phyloP scores from a whole-genome alignment of 768 basidiomycete genomes.

The Chlorophyllum brunneum region DNA sequence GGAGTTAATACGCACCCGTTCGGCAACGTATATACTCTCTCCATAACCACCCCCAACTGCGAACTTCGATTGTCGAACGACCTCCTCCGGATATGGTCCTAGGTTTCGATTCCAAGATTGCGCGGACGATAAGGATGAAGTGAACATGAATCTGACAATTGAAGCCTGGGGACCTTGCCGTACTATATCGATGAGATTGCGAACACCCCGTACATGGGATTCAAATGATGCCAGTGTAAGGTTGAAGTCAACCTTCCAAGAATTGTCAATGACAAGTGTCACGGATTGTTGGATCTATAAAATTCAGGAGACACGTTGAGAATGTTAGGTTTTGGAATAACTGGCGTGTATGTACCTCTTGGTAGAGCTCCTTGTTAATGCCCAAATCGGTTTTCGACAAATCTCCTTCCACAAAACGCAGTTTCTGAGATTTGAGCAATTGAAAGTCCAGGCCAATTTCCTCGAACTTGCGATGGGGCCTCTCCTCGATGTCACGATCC shows the following conservation, averaged over 20 bases:
- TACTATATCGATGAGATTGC: conserved; percentile 41
- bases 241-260: conserved; percentile 45
- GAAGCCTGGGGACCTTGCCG: conserved; percentile 21
- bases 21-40: conserved; percentile 33
- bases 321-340: no score
- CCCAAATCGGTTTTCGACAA: conserved; percentile 25
- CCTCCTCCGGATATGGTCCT: conserved; percentile 25
- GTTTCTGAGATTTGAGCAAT: conserved; percentile 26
- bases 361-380: conserved; percentile 18
- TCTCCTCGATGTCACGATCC: conserved; percentile 11
- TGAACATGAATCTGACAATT: conserved; percentile 32
- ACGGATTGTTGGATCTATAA: conserved; percentile 28
- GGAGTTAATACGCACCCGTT: conserved; percentile 25
- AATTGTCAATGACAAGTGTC: conserved; percentile 36
- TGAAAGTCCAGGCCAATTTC: conserved; percentile 26
- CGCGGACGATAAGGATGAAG: conserved; percentile 36
- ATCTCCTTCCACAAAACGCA: conserved; percentile 33
- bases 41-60: conserved; percentile 34
- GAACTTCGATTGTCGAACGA: conserved; percentile 21
- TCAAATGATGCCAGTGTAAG: conserved; percentile 48
- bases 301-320: conserved; percentile 15
- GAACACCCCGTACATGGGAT: conserved; percentile 40
- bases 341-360: conserved; percentile 16
- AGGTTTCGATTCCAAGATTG: conserved; percentile 27
- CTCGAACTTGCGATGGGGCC: conserved; percentile 25